Evolutionary conservation across 371 early-diverging fungal species (phyloP).

Genomic region (Phascolomyces articulosus): DNA sequence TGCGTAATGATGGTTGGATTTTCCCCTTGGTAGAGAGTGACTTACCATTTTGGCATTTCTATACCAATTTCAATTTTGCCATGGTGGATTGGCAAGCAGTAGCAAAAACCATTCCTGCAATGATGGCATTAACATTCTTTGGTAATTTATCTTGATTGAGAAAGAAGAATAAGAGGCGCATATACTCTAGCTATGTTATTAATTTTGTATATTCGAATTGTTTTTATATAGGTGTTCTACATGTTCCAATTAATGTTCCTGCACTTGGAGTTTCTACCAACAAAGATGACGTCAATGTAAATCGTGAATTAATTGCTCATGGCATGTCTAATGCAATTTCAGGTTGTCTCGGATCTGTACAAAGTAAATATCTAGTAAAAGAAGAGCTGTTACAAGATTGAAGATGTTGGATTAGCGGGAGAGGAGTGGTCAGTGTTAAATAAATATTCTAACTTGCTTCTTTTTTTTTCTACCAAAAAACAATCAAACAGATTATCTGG

Average conservation of each 20-base stretch:
- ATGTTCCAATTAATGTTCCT: slow-evolving; percentile 94
- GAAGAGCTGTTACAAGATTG: too few species aligned
- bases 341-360: slow-evolving; percentile 79
- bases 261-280: slow-evolving; percentile 91
- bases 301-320: slow-evolving; percentile 94
- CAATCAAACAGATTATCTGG: slow-evolving; percentile 70
- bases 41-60: slow-evolving; percentile 87
- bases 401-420: too few species aligned
- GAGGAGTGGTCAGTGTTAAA: too few species aligned
- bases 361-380: slow-evolving; percentile 77
- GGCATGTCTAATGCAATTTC: slow-evolving; percentile 88
- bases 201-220: too few species aligned
- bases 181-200: too few species aligned
- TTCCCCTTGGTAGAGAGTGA: slow-evolving; percentile 75
- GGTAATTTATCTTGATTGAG: slow-evolving; percentile 42
- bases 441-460: background rate
- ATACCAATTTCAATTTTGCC: slow-evolving; percentile 75
- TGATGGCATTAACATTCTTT: slow-evolving; percentile 93
- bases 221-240: slow-evolving; percentile 75
- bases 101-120: slow-evolving; percentile 81
- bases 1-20: slow-evolving; percentile 86
- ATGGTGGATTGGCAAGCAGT: slow-evolving; percentile 82
- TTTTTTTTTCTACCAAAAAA: background rate
- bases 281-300: slow-evolving; percentile 83
- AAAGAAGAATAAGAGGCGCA: too few species aligned